Evolutionary conservation across 176 grass and related monocot species (phyloP), one percentile per base, ranked within the genome.

Genomic region (Typha latifolia): DNA sequence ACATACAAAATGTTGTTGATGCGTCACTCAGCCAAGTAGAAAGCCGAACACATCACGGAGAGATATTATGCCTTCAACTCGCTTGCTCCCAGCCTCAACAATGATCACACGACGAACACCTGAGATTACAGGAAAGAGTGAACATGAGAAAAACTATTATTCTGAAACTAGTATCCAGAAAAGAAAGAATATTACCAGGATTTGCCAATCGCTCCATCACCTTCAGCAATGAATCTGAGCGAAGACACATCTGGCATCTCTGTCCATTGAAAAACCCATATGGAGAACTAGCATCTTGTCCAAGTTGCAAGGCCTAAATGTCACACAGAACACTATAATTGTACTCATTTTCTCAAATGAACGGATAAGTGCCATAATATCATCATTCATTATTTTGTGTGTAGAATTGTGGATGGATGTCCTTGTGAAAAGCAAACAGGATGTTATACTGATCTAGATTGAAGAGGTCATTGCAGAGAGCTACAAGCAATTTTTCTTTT

Each of bases 231-330:
- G 89, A n/a, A 80, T 99, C 95, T 47, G 86, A 81, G 24, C 86
- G 86, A 13, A 99, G 89, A 77, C 95, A 99, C 95, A 99, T 99
- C 74, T 99, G 95, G 62, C 89, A 92, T 74, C 95, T 90, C 73
- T 99, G 86, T 5, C 90, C 95, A 14, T 87, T 90, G 43, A 90
- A 99, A 15, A 84, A 34, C n/a, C 95, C 89, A 37, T 85, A 82
- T 14, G 77, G 79, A 57, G 84, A 87, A 49, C 70, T 90, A 50
- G 81, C 81, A 72, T 99, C 95, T 64, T 94, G 95, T 21, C 89
- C 89, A 66, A 99, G 86, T 66, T 94, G 89, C 72, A 99, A 84
- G 77, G 86, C 86, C 95, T 99, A 71, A 47, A 72, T 51, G 69
- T 62, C 20, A 22, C 69, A 65, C 11, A 69, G 47, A 20, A 78